Evolutionary conservation across 2,329 filamentous ascomycete genomes (phyloP).

Genomic region (Pseudogymnoascus sp.): DNA sequence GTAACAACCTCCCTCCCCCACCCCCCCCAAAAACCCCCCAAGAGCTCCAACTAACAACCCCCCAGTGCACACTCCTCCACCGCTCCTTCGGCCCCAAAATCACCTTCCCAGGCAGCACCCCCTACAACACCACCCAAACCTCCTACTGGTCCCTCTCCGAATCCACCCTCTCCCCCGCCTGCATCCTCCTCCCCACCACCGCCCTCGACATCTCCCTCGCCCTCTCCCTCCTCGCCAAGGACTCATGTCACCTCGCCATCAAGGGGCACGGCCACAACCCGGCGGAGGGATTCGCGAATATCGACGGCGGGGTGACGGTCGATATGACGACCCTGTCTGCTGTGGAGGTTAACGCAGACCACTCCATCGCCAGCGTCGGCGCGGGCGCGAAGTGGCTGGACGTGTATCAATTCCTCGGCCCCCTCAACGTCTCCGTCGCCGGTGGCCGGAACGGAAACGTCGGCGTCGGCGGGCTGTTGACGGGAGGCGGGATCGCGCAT

Average conservation of each 20-base stretch:
- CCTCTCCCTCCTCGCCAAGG: not conserved
- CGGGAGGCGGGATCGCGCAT: constrained; percentile 5
- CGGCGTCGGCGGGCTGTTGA: not conserved
- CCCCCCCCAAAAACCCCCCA: too few species aligned
- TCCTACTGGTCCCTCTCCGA: constrained; percentile 5
- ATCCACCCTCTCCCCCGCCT: not conserved
- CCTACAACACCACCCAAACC: not conserved
- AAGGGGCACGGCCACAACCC: constrained; percentile 4
- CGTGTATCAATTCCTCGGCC: constrained; percentile 7
- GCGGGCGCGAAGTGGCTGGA: constrained; percentile 6
- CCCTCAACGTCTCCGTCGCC: not conserved
- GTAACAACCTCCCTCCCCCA: not conserved
- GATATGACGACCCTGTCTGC: constrained; percentile 1
- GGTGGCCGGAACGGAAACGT: not conserved
- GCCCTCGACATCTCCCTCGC: not conserved
- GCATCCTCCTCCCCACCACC: not conserved
- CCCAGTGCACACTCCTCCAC: not conserved
- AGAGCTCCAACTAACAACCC: not conserved
- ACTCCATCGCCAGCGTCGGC: not conserved
- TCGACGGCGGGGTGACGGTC: constrained; percentile 8
- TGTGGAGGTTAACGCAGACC: not conserved
- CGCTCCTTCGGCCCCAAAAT: not conserved
- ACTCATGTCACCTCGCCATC: constrained; percentile 7
- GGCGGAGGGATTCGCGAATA: not conserved
- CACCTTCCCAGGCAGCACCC: constrained; percentile 11